Percentiles rank a stretch among this genome's conserved stretches.
Conservation (phyloP, 805 yeast species). For the Starmerella etchellsii region DNA sequence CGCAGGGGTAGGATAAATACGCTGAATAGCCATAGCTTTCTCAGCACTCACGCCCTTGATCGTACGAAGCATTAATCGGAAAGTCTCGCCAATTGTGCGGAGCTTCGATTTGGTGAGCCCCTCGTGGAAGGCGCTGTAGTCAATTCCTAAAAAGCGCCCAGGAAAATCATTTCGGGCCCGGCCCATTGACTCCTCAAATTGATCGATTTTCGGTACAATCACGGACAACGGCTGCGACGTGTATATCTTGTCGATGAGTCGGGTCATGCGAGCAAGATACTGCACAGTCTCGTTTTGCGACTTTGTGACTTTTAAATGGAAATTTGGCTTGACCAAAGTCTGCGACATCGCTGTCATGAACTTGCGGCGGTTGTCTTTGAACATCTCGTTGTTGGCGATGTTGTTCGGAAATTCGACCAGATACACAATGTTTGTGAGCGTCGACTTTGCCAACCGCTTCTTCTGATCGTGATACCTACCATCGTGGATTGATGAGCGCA, state of each 20-base stretch:
- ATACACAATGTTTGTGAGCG: constrained; percentile 55
- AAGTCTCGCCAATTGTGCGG: constrained; percentile 64
- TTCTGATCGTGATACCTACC: constrained; percentile 87
- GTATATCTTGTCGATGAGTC: constrained; percentile 33
- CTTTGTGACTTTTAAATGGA: constrained; percentile 54
- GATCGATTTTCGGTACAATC: constrained; percentile 41
- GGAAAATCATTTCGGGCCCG: constrained; percentile 17
- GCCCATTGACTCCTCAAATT: constrained; percentile 35
- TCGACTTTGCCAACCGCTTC: constrained; percentile 54
- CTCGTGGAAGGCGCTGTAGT: constrained; percentile 46
- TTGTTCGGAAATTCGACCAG: constrained; percentile 52
- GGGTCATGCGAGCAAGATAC: constrained; percentile 41
- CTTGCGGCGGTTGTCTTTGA: constrained; percentile 34
- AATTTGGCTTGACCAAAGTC: constrained; percentile 51
- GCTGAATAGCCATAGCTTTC: constrained; percentile 69
- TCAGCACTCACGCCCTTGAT: constrained; percentile 72
- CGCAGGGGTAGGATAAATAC: constrained; percentile 55
- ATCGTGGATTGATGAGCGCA: constrained; percentile 68
- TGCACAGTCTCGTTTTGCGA: constrained; percentile 63
- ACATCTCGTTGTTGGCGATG: constrained; percentile 16
- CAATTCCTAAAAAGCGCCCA: constrained; percentile 26
- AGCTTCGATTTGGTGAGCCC: constrained; percentile 57
- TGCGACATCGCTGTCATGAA: constrained; percentile 65
- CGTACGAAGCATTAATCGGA: constrained; percentile 62
- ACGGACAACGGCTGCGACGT: constrained; percentile 26